Percentiles rank a stretch among this genome's conserved stretches.
Conservation (phyloP, 164 flowering plant species). For the Aristolochia fimbriata region DNA sequence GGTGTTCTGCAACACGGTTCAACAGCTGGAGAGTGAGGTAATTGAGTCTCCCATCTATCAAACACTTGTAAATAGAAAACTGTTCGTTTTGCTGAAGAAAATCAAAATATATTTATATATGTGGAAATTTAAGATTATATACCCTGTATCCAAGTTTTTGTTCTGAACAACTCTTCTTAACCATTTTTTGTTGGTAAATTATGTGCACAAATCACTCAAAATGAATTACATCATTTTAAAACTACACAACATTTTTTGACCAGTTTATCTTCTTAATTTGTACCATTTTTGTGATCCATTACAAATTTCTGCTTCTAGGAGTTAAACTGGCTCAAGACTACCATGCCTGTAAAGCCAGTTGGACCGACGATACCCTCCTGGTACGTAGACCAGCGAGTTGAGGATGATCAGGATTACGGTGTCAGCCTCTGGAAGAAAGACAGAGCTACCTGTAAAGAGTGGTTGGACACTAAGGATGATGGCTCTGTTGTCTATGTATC, state of each 20-base stretch:
- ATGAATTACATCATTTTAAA: too few species aligned
- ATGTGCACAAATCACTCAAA: too few species aligned
- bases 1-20: conserved; percentile 13
- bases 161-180: too few species aligned
- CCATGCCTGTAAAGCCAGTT: conserved; percentile 9
- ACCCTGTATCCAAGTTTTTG: too few species aligned
- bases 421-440: conserved; percentile 15
- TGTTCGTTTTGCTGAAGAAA: too few species aligned
- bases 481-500: conserved; percentile 28
- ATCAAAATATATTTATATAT: neutral
- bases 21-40: conserved; percentile 16
- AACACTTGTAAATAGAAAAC: too few species aligned
- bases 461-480: conserved; percentile 20
- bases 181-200: too few species aligned
- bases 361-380: conserved; percentile 34
- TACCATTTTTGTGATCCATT: neutral
- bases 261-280: too few species aligned
- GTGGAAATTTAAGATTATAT: too few species aligned
- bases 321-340: conserved; percentile 16
- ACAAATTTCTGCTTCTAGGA: conserved; percentile 5
- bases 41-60: too few species aligned
- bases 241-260: too few species aligned
- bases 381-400: conserved; percentile 13
- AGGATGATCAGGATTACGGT: conserved; percentile 18
- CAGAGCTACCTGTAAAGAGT: conserved; percentile 11